Base-by-base conservation (phyloP, 192 early-diverging fungal genomes). In the Chytriomyces hyalinus region DNA sequence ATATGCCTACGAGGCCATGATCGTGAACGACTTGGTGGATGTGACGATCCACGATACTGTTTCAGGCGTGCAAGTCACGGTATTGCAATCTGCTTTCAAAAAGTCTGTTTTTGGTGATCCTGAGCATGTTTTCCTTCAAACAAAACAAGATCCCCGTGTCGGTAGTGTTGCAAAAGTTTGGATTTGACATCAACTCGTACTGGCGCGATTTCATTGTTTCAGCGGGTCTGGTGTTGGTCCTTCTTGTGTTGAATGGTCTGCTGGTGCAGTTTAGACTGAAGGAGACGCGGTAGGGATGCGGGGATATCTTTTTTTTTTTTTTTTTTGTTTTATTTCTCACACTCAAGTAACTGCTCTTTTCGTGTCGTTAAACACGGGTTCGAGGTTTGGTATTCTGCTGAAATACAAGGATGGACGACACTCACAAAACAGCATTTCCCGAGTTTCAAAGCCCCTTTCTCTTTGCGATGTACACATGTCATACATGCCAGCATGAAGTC, bases 1-100 rank as follows among this genome's bases (percentile, higher is more conserved):
- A 65, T 94, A 90, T 69, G 87, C 89, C 1, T 91, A 89, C 65
- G 92, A 94, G 61, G 90, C 92, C 44, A 80, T 91, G 78, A 88
- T 88, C 3, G 90, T 91, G 64, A 92, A 92, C 72, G 91, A 85
- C 61, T 28, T 83, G 5, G 70, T 73, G 6, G 70, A 74, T 13
- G 26, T 84, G 3, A 69, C 61, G 6, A 80, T 88, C 53, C 44
- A 60, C 24, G 84, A 83, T 59, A 65, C 77, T 46, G 81, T 88
- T 44, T 36, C 70, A 8, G 84, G 84, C 6, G 70, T 78, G 1
- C 63, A 61, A 10, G 43, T 88, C n/a, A 78, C 50, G 24, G 79
- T 86, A 65, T 4, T 22, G 26, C 13, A 65, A 36, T 2, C 63
- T 22, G 63, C 2, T 65, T 17, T 69, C 24, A 50, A 20, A 17